Conservation (phyloP, 2,329 filamentous ascomycete genomes). For the Xylaria sp. region DNA sequence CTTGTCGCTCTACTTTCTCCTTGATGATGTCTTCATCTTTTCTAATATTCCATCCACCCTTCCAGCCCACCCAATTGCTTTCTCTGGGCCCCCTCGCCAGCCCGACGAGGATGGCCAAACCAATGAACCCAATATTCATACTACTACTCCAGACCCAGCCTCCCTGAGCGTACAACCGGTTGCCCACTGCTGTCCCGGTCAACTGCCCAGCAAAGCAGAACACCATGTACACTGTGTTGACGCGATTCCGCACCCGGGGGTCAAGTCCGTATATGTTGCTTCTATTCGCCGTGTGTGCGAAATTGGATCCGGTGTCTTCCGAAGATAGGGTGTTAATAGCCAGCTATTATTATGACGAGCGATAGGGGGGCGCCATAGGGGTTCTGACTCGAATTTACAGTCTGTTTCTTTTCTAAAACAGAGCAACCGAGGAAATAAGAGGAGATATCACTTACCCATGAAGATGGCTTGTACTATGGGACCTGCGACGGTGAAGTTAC, state of each 20-base stretch:
- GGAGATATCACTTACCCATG: conserved; percentile 29
- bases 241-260: conserved; percentile 75
- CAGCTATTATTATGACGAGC: conserved; percentile 49
- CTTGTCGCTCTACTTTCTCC: conserved; percentile 25
- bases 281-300: conserved; percentile 78
- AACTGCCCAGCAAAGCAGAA: conserved; percentile 79
- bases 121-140: conserved; percentile 55
- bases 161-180: conserved; percentile 62
- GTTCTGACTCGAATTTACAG: not conserved
- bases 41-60: conserved; percentile 54
- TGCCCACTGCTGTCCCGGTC: conserved; percentile 72
- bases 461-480: conserved; percentile 72
- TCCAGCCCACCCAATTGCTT: conserved; percentile 57
- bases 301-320: conserved; percentile 78
- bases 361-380: not conserved
- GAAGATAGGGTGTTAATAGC: conserved; percentile 53
- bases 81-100: conserved; percentile 55
- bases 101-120: conserved; percentile 52
- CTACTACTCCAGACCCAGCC: conserved; percentile 63
- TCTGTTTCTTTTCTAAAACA: not conserved
- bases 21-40: conserved; percentile 31
- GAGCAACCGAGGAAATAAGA: not conserved
- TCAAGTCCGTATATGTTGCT: conserved; percentile 76
- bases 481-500: conserved; percentile 73
- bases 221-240: conserved; percentile 88